phyloP scores from a whole-genome alignment of 192 early-diverging fungal genomes.

The Entomortierella beljakovae region DNA sequence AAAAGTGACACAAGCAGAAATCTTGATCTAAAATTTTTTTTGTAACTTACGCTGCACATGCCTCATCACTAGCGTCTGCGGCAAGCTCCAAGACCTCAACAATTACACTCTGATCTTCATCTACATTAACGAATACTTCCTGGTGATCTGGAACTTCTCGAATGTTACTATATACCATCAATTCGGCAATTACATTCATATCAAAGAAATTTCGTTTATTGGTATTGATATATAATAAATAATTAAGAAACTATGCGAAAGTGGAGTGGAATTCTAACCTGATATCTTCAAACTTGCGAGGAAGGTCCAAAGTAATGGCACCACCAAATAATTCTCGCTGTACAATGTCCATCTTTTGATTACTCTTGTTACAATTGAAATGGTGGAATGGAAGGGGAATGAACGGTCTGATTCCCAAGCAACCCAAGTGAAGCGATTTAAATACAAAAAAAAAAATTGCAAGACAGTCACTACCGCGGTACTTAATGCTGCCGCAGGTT shows the following conservation, averaged over 20 bases:
- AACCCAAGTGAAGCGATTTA: no score
- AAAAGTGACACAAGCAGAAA: neutral
- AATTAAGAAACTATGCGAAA: constrained; percentile 1
- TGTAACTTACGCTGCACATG: constrained; percentile 63
- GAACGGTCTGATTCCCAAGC: no score
- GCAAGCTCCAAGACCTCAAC: constrained; percentile 86
- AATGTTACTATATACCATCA: constrained; percentile 66
- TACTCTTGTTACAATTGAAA: no score
- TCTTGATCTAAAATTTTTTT: neutral
- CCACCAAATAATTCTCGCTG: constrained; percentile 75
- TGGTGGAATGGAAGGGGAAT: no score
- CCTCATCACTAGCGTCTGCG: constrained; percentile 56
- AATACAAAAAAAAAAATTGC: no score
- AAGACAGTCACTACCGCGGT: no score
- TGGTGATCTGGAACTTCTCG: constrained; percentile 92
- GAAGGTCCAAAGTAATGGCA: constrained; percentile 71
- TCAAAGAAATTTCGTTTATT: neutral
- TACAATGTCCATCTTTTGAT: constrained; percentile 39
- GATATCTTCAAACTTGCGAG: constrained; percentile 67
- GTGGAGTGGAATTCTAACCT: constrained; percentile 48
- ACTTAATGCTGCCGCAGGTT: no score
- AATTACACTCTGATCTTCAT: constrained; percentile 84
- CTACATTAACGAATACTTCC: constrained; percentile 85
- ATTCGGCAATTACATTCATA: neutral
- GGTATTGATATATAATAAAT: neutral